These are phyloP conservation scores for Begonia peltatifolia DNA, from an alignment of 306 rosid species.

Conservation along the genomic window DNA sequence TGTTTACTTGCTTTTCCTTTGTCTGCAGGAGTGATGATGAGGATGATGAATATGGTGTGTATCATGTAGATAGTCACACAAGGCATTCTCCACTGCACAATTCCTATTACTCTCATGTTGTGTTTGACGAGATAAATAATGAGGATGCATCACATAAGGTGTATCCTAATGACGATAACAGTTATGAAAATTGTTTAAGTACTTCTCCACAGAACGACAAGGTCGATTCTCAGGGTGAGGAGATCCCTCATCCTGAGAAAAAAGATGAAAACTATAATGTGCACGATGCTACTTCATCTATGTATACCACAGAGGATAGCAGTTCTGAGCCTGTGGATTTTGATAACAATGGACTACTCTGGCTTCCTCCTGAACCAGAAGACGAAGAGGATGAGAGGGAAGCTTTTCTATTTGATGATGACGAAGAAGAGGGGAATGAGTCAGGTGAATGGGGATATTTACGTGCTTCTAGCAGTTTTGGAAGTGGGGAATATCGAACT, in stretches of 20 bases:
- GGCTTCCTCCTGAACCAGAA: conserved; percentile 99
- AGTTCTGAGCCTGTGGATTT: conserved; percentile 77
- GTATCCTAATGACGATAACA: conserved; percentile 38
- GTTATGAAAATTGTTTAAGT: conserved; percentile 17
- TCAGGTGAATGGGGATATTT: conserved; percentile 72
- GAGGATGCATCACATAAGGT: conserved; percentile 31
- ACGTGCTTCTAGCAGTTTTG: conserved; percentile 58
- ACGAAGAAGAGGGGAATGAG: conserved; percentile 40
- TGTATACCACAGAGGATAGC: conserved; percentile 25
- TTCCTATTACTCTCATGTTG: conserved; percentile 43
- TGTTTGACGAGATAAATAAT: conserved; percentile 38
- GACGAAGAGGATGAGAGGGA: conserved; percentile 87
- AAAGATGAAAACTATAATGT: conserved; percentile 42
- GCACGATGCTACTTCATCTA: conserved; percentile 50
- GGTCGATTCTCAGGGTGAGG: conserved; percentile 41
- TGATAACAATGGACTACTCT: conserved; percentile 82
- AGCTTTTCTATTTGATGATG: conserved; percentile 48
- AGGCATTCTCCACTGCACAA: conserved; percentile 35
- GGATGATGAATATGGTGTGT: conserved; percentile 35
- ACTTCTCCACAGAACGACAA: conserved; percentile 24
- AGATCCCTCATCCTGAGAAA: conserved; percentile 19
- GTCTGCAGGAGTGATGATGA: conserved; percentile 59
- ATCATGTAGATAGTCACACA: conserved; percentile 35
- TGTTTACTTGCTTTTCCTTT: conserved; percentile 18
- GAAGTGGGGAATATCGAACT: conserved; percentile 55